A percentile compares a stretch with the other conserved stretches of the same genome.
Evolutionary conservation across 2,329 filamentous ascomycete genomes (phyloP).

Genomic region (Paecilomyces sp.): DNA sequence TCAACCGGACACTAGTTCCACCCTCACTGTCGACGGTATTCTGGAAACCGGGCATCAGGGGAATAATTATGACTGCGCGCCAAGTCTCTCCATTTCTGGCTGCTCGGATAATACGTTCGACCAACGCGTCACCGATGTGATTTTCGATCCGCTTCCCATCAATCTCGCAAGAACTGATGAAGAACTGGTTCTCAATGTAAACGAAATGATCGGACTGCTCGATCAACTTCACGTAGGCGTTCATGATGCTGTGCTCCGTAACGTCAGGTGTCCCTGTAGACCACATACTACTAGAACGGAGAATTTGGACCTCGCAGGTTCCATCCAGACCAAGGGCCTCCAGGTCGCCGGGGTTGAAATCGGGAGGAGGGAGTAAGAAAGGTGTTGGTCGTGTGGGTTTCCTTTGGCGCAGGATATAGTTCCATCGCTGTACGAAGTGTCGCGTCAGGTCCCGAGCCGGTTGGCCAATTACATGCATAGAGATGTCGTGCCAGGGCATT

Average conservation of each 20-base stretch:
- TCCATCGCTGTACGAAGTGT: constrained; percentile 97
- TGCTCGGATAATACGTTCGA: constrained; percentile 82
- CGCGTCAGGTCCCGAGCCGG: constrained; percentile 88
- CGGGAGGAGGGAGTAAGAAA: constrained; percentile 86
- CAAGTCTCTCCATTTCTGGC: constrained; percentile 79
- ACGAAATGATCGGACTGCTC: constrained; percentile 94
- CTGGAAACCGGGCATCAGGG: constrained; percentile 96
- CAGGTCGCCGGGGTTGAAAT: constrained; percentile 79
- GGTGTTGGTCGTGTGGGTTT: constrained; percentile 91
- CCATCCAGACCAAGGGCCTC: constrained; percentile 83
- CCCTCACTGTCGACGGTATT: constrained; percentile 92
- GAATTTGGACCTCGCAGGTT: constrained; percentile 92
- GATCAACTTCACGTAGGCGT: constrained; percentile 90
- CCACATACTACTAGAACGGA: constrained; percentile 86
- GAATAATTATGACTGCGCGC: constrained; percentile 84
- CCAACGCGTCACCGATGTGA: constrained; percentile 86
- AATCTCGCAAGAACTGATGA: constrained; percentile 86
- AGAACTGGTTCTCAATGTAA: constrained; percentile 99
- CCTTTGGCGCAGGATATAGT: constrained; percentile 86
- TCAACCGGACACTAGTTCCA: constrained; percentile 86
- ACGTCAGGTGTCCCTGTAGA: constrained; percentile 78
- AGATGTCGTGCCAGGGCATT: constrained; percentile 98
- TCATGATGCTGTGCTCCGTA: constrained; percentile 91
- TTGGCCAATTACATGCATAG: constrained; percentile 96
- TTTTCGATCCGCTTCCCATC: constrained; percentile 85